Evolutionary conservation across 306 rosid genomes (phyloP).

Genomic region (Mucuna pruriens): DNA sequence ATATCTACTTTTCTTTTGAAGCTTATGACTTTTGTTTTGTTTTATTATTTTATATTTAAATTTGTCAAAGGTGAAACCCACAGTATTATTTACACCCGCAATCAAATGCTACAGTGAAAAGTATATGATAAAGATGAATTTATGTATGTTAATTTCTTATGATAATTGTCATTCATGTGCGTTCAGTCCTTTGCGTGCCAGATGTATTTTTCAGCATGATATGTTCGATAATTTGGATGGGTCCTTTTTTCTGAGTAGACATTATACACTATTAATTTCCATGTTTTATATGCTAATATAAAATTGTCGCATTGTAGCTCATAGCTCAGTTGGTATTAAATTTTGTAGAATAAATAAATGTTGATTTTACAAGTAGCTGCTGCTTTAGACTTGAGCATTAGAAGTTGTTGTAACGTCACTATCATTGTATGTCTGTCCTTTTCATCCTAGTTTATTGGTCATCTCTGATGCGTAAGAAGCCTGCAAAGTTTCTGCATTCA

Average conservation of each 20-base stretch:
- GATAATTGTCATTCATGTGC: background rate
- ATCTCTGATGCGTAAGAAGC: slow-evolving; percentile 42
- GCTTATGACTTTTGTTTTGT: slow-evolving; percentile 15
- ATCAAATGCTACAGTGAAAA: slow-evolving; percentile 48
- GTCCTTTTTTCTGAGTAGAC: slow-evolving; percentile 26
- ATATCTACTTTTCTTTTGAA: slow-evolving; percentile 36
- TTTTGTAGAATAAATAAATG: slow-evolving; percentile 40
- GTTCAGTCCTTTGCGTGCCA: background rate
- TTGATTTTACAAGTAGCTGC: slow-evolving; percentile 43
- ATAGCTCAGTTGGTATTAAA: slow-evolving; percentile 27
- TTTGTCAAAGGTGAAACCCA: slow-evolving; percentile 51
- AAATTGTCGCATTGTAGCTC: background rate
- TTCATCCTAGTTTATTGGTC: slow-evolving; percentile 48
- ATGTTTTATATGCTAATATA: background rate
- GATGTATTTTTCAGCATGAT: background rate
- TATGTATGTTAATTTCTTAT: slow-evolving; percentile 21
- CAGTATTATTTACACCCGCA: slow-evolving; percentile 43
- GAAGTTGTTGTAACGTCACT: slow-evolving; percentile 80
- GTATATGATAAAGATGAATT: slow-evolving; percentile 26
- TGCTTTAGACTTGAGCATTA: slow-evolving; percentile 64
- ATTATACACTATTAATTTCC: background rate
- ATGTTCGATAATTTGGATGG: slow-evolving; percentile 15
- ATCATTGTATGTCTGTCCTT: slow-evolving; percentile 59
- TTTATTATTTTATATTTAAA: slow-evolving; percentile 7
- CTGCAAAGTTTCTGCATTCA: slow-evolving; percentile 47